Evolutionary conservation across 768 basidiomycete species (phyloP).

Genomic region (Pisolithus microcarpus): DNA sequence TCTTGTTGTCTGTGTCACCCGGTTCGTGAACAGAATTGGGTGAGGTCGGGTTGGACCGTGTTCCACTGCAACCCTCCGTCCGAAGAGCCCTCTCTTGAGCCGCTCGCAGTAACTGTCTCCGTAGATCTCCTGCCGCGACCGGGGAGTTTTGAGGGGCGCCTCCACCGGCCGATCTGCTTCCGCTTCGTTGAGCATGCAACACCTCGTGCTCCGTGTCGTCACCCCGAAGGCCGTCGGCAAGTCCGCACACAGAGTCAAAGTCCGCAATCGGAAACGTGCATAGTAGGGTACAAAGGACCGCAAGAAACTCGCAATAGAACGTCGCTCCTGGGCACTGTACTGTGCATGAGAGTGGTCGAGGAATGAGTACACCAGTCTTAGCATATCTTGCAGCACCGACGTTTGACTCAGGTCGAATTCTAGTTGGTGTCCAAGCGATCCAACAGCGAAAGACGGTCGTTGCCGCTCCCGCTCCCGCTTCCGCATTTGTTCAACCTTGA

Average conservation of each 20-base stretch:
- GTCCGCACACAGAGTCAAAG: constrained; percentile 56
- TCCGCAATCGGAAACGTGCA: constrained; percentile 65
- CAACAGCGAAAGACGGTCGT: constrained; percentile 35
- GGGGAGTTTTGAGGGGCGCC: constrained; percentile 37
- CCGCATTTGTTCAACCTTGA: constrained; percentile 53
- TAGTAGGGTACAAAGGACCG: constrained; percentile 77
- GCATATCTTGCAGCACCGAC: constrained; percentile 75
- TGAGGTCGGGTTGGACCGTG: constrained; percentile 12
- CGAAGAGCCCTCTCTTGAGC: constrained; percentile 50
- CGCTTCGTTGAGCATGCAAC: constrained; percentile 18
- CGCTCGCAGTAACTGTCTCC: constrained; percentile 75
- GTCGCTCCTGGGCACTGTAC: constrained; percentile 71
- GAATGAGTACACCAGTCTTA: constrained; percentile 87
- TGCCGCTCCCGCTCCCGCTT: constrained; percentile 22
- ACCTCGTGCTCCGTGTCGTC: constrained; percentile 25
- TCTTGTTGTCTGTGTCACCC: constrained; percentile 1
- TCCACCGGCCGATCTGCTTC: constrained; percentile 42
- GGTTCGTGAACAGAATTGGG: constrained; percentile 4
- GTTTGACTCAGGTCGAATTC: constrained; percentile 73
- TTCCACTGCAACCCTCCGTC: constrained; percentile 25
- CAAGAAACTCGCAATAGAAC: constrained; percentile 78
- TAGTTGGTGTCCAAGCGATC: constrained; percentile 61
- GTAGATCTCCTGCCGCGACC: constrained; percentile 57
- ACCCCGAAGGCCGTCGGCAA: constrained; percentile 42
- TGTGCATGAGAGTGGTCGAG: constrained; percentile 78